These are phyloP conservation scores for Leccinum subatratum DNA, from an alignment of 1,284 basidiomycete species.

Conservation along the genomic window DNA sequence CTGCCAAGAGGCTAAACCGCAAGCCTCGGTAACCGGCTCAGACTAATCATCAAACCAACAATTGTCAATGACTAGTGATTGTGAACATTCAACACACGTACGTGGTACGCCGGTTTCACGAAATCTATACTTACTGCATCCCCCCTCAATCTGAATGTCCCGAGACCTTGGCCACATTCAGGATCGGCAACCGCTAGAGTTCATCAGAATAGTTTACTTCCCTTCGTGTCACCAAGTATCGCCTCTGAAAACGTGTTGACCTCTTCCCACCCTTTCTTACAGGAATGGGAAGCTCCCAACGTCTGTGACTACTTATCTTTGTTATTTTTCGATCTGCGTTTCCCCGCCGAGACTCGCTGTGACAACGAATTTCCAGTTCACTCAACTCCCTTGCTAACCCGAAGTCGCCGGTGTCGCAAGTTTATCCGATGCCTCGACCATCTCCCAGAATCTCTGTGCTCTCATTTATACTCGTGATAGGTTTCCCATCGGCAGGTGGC, in stretches of 20 bases:
- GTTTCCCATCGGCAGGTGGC: neutral
- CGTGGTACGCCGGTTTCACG: neutral
- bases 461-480: neutral
- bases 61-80: neutral
- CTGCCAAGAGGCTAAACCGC: neutral
- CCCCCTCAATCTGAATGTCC: no score
- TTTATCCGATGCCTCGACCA: neutral
- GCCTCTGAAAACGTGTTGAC: no score
- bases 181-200: neutral
- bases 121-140: neutral
- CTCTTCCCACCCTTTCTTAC: neutral
- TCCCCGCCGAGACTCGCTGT: neutral
- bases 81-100: neutral
- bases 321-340: neutral
- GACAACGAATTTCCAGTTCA: neutral
- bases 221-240: neutral
- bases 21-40: no score
- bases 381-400: neutral
- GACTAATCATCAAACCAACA: no score
- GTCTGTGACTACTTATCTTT: neutral
- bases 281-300: no score
- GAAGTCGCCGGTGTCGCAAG: neutral
- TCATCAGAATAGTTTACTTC: no score
- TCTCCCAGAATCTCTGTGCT: neutral
- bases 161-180: neutral